Base-by-base conservation (phyloP, 176 grass and related monocot species). In the Oryza punctata region DNA sequence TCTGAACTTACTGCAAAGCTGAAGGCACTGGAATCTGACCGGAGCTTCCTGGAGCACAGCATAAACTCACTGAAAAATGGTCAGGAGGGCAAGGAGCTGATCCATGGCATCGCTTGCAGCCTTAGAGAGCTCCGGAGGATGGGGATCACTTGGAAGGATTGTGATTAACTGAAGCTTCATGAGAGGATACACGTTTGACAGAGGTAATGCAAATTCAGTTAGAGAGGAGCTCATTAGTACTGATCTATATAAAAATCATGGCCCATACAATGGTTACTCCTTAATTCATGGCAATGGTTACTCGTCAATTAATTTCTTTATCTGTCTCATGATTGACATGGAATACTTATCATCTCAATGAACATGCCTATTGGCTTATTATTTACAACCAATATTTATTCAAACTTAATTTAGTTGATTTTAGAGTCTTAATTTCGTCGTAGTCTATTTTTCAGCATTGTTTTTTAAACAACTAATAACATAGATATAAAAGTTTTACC, bases 1-100 rank as follows among this genome's bases (percentile, higher is more conserved):
- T 86, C 81, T 41, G 41, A 72, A 70, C 72, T 98, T 41, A 86
- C 54, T 50, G 74, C 70, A 69, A 93, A 87, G 85, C 81, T 98
- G 76, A 85, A 63, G 68, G 92, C 88, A 50, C 84, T 93, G 43
- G 92, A 95, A 73, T 84, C 84, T 43, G 92, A 95, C 77, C 82
- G 44, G 72, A 93, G 72, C 89, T 98, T 98, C 88, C 86, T 93
- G 19, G 85, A 94, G 72, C 90, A 93, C 75, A 91, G 87, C 46
- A 78, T 93, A 40, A 98, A 98, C 72, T 95, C 92, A 6, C 90
- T 95, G 68, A 91, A 76, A 78, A 90, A 71, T 52, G 90, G 90
- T 14, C 21, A 79, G 19, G 86, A 85, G 40, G 90, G 92, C 1
- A 78, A 73, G 74, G 83, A 44, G 38, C 88, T 97, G 83, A 80